Evolutionary conservation across 1,139 yeast species (phyloP), one percentile per base, ranked within the genome.

Genomic region (Taiozyma onychis): DNA sequence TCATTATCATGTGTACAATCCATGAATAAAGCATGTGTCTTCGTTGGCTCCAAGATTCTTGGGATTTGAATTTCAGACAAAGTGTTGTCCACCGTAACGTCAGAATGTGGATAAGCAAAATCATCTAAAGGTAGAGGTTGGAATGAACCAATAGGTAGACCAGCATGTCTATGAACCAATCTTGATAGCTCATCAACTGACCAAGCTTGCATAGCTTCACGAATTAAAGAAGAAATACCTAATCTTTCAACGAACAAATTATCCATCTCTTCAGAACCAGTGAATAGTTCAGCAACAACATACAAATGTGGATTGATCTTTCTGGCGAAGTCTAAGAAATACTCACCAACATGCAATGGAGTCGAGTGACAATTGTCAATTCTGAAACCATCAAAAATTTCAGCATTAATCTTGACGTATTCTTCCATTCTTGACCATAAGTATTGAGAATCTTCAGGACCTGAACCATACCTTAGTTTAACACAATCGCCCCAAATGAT

Each of bases 131-230:
- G 91, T 45, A 85, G 69, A 80, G 88, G 85, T 49, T 81, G 79
- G 60, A 86, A 84, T 0, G 97, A 89, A 4, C 99, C 99, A 66
- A 93, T 87, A 44, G 98, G 97, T 58, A 90, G 75, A 6, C 99
- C 98, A 41, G 98, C 98, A 67, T 93, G 96, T 60, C 84, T 80
- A 65, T 91, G 97, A 32, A 93, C 88, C 51, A 91, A 75, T 51
- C 95, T 75, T 1, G 97, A 89, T 41, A 93, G 76, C 65, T 93
- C 99, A 42, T 80, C 84, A 13, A 87, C 95, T 18, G 85, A 82
- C 84, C 95, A 85, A 2, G 97, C 95, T 71, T 90, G 97, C 97
- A 93, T 91, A 1, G 98, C 98, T 66, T 93, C 99, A 63, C 99
- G 80, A 48, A 93, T 86, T 57, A 93, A 74, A 9, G 96, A 84